These are phyloP conservation scores for Trichosporon sp. DNA, from an alignment of 1,284 basidiomycete species.

Conservation along the genomic window DNA sequence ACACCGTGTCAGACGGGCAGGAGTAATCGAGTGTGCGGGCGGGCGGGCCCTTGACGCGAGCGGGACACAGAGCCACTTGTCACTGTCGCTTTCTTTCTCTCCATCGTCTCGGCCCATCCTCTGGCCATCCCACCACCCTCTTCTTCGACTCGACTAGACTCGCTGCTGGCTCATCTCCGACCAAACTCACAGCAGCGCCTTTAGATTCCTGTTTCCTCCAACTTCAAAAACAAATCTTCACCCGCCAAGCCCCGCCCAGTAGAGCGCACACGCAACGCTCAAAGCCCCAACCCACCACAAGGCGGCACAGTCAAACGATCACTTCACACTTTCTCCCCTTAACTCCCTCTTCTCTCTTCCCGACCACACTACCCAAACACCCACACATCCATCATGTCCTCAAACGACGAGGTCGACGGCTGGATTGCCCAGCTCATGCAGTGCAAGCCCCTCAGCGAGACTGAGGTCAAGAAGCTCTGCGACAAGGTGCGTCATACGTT, in stretches of 20 bases:
- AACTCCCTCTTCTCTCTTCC: not conserved
- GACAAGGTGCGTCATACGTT: slow-evolving; percentile 93
- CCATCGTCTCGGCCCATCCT: not conserved
- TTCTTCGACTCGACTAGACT: not conserved
- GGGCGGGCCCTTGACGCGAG: too few species aligned
- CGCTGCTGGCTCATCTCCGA: not conserved
- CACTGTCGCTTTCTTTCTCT: not conserved
- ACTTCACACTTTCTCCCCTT: not conserved
- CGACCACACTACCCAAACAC: too few species aligned
- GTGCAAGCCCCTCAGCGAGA: slow-evolving; percentile 95
- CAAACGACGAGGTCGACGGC: slow-evolving; percentile 55
- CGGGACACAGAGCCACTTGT: too few species aligned
- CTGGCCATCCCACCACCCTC: not conserved
- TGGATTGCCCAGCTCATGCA: slow-evolving; percentile 97
- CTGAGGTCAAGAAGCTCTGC: slow-evolving; percentile 95
- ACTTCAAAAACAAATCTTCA: not conserved
- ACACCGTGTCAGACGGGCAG: not conserved
- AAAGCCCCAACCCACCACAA: not conserved
- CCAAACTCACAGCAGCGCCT: not conserved
- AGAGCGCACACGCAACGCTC: not conserved
- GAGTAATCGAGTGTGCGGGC: too few species aligned
- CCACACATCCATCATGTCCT: slow-evolving; percentile 25
- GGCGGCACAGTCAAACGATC: too few species aligned
- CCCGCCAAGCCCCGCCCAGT: not conserved
- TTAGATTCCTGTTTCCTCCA: not conserved